Base-by-base conservation (phyloP, 106 monocot species). In the Dioscorea zingiberensis region DNA sequence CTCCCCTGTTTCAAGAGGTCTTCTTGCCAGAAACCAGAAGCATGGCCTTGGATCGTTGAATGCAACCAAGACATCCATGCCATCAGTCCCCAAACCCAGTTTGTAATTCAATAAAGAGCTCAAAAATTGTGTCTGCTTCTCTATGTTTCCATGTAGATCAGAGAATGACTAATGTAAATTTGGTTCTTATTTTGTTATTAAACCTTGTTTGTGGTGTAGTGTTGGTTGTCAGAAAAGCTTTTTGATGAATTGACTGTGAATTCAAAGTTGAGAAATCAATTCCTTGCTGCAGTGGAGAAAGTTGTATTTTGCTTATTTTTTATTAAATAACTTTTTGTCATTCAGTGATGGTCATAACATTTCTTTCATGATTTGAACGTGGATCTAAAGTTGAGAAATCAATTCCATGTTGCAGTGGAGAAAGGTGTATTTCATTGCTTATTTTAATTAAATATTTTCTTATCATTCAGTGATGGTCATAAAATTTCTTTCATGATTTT, bases 161-260 rank as follows among this genome's bases (percentile, higher is more conserved):
- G n/a, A n/a, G n/a, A n/a, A n/a, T n/a, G n/a, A n/a, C n/a, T n/a
- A n/a, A n/a, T n/a, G n/a, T n/a, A n/a, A n/a, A n/a, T n/a, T n/a
- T n/a, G n/a, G 19, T 22, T 23, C 23, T 7, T 23, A 2, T 22
- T 22, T 56, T 80, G 84, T 89, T 0, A 28, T 88, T 93, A 76
- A 93, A 93, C 24, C 70, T 63, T 60, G 98, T 98, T 18, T 93
- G 93, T 74, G 86, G 93, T 74, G 89, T 92, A n/a, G 97, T 93
- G 54, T 57, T 98, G 30, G 93, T 89, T 27, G 98, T 67, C 93
- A 98, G 80, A 93, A 89, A 82, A 86, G 89, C 76, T 13, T 13
- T 54, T 21, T 64, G 14, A 2, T 71, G 8, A 25, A 0, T 12
- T 55, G 28, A 2, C 7, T 53, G 27, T 10, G 13, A 18, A 16